Evolutionary conservation across 768 basidiomycete genomes (phyloP).

Genomic region (Filobasidium wieringae): DNA sequence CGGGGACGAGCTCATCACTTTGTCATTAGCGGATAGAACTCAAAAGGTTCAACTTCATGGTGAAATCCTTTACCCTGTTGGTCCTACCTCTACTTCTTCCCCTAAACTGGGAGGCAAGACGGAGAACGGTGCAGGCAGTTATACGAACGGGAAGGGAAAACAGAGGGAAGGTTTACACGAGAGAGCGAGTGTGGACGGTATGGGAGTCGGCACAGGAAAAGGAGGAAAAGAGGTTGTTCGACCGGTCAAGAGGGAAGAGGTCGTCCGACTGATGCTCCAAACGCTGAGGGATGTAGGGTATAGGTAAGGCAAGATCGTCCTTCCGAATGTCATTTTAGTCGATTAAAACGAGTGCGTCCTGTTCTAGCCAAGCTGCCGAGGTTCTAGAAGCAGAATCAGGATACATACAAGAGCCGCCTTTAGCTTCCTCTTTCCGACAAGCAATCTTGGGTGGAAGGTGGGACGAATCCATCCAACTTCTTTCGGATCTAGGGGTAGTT

Average conservation of each 20-base stretch:
- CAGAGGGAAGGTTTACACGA: constrained; percentile 10
- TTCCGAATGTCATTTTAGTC: not conserved
- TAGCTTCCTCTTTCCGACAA: constrained; percentile 67
- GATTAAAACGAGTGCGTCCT: not conserved
- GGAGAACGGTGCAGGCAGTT: not conserved
- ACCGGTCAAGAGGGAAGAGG: constrained; percentile 69
- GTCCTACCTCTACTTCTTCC: constrained; percentile 5
- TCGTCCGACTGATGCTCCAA: constrained; percentile 76
- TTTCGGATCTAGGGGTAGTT: constrained; percentile 55
- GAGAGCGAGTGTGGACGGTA: not conserved
- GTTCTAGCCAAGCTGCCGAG: constrained; percentile 66
- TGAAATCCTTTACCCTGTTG: constrained; percentile 29
- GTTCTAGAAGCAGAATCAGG: constrained; percentile 88
- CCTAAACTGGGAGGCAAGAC: constrained; percentile 17
- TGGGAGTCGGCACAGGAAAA: not conserved
- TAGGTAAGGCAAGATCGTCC: constrained; percentile 37
- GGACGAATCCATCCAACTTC: constrained; percentile 60
- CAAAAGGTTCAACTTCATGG: constrained; percentile 17
- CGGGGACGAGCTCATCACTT: not conserved
- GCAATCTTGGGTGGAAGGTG: constrained; percentile 70
- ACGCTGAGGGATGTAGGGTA: constrained; percentile 77
- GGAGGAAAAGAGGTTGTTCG: constrained; percentile 3
- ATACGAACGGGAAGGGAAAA: constrained; percentile 9
- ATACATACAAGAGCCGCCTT: constrained; percentile 64
- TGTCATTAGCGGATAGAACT: constrained; percentile 9